A percentile compares a stretch with the other conserved stretches of the same genome.
Evolutionary conservation across 208 protist genomes (phyloP).

Genomic region (Angomonas ambiguus): DNA sequence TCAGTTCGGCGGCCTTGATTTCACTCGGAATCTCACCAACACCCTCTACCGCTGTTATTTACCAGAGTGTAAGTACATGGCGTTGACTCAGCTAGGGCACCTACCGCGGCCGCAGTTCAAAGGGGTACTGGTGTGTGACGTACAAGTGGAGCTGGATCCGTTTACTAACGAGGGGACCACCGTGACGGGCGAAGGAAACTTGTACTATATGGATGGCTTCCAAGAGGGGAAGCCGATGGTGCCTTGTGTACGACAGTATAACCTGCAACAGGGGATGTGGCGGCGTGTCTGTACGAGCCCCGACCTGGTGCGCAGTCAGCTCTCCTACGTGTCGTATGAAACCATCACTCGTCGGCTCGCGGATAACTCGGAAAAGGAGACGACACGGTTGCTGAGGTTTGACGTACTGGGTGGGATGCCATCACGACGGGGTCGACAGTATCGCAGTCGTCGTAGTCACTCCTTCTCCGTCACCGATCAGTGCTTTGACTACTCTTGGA

Average conservation of each 20-base stretch:
- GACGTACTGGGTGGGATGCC: constrained; percentile 53
- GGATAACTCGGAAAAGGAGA: neutral
- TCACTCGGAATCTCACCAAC: constrained; percentile 29
- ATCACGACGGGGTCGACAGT: constrained; percentile 28
- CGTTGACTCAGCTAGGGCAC: constrained; percentile 42
- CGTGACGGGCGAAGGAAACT: constrained; percentile 14
- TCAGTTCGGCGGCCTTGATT: constrained; percentile 46
- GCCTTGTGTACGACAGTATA: constrained; percentile 36
- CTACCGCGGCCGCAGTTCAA: constrained; percentile 48
- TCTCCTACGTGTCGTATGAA: constrained; percentile 19
- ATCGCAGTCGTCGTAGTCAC: constrained; percentile 38
- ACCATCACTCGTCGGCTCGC: neutral
- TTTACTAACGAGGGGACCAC: constrained; percentile 15
- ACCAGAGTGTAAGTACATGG: constrained; percentile 27
- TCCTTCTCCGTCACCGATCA: constrained; percentile 28
- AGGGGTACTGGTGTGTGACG: constrained; percentile 36
- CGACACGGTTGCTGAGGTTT: constrained; percentile 22
- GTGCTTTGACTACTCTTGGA: constrained; percentile 36
- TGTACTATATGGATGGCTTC: constrained; percentile 59
- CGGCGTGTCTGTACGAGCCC: constrained; percentile 31
- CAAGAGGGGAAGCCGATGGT: constrained; percentile 38
- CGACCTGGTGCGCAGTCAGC: constrained; percentile 40
- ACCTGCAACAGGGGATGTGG: constrained; percentile 37
- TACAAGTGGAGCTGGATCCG: constrained; percentile 28
- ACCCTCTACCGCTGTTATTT: constrained; percentile 38